Evolutionary conservation across 2,329 filamentous ascomycete genomes (phyloP).

Genomic region (Stenocarpella maydis): DNA sequence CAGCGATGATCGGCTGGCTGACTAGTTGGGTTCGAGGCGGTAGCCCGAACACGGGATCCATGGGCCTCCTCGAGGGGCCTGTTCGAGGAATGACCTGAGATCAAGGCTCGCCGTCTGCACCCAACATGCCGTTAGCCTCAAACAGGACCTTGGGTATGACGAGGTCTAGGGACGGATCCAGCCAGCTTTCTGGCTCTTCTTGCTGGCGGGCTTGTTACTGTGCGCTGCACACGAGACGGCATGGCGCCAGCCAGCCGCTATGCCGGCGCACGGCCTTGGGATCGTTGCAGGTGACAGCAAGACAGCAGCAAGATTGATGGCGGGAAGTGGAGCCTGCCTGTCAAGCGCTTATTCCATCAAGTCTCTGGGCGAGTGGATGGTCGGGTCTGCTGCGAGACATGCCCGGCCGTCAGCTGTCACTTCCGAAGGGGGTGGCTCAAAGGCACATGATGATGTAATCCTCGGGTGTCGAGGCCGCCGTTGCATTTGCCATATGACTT

Average conservation of each 20-base stretch:
- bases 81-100: background rate
- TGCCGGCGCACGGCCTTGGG: conserved; percentile 10
- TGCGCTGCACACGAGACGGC: background rate
- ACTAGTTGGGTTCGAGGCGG: conserved; percentile 14
- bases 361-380: background rate
- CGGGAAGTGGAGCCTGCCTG: conserved; percentile 25
- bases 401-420: conserved; percentile 16
- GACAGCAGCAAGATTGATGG: conserved; percentile 26
- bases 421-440: conserved; percentile 1
- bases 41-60: conserved; percentile 15
- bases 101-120: conserved; percentile 4
- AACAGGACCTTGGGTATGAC: background rate
- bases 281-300: conserved; percentile 13
- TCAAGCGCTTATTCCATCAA: conserved; percentile 2
- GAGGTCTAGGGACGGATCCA: background rate
- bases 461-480: conserved; percentile 7
- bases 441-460: background rate
- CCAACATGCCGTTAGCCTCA: conserved; percentile 19
- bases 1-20: conserved; percentile 22
- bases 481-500: conserved; percentile 9
- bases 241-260: conserved; percentile 10
- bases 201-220: background rate
- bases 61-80: background rate
- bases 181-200: background rate
- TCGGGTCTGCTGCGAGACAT: background rate